Percentiles rank a stretch among this genome's conserved stretches.
phyloP scores from a whole-genome alignment of 768 basidiomycete genomes.

The Candolleomyces eurysporus region DNA sequence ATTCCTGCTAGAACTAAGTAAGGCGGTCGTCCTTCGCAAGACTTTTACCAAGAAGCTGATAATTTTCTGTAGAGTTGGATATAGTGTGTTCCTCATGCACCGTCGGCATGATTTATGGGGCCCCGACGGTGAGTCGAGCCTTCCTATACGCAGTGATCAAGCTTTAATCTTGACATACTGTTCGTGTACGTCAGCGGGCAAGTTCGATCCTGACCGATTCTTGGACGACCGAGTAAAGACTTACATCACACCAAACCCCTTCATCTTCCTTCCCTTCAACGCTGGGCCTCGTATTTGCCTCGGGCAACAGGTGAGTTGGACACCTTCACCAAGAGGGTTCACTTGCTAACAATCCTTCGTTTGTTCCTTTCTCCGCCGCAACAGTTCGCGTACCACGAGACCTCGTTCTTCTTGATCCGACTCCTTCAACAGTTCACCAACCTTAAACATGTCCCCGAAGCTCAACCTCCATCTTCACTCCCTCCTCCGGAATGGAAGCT shows the following conservation, averaged over 20 bases:
- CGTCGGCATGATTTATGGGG: conserved; percentile 36
- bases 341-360: no score
- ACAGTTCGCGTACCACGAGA: conserved; percentile 66
- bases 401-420: conserved; percentile 60
- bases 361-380: no score
- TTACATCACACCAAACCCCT: conserved; percentile 47
- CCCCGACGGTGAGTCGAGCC: not conserved
- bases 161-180: no score
- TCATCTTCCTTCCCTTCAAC: conserved; percentile 36
- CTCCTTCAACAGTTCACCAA: conserved; percentile 54
- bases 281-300: not conserved
- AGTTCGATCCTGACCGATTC: conserved; percentile 68
- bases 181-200: conserved; percentile 32
- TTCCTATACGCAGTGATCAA: no score
- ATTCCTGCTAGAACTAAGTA: conserved; percentile 22
- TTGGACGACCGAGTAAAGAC: conserved; percentile 56
- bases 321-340: no score
- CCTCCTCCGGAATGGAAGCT: conserved; percentile 47
- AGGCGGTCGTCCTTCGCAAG: not conserved
- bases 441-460: conserved; percentile 43
- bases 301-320: not conserved
- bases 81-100: conserved; percentile 57
- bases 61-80: conserved; percentile 22
- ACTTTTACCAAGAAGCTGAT: not conserved
- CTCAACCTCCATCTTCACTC: conserved; percentile 38